Evolutionary conservation across 2,329 filamentous ascomycete genomes (phyloP), one percentile per base, ranked within the genome.

Genomic region (Cladosporium colombiae): DNA sequence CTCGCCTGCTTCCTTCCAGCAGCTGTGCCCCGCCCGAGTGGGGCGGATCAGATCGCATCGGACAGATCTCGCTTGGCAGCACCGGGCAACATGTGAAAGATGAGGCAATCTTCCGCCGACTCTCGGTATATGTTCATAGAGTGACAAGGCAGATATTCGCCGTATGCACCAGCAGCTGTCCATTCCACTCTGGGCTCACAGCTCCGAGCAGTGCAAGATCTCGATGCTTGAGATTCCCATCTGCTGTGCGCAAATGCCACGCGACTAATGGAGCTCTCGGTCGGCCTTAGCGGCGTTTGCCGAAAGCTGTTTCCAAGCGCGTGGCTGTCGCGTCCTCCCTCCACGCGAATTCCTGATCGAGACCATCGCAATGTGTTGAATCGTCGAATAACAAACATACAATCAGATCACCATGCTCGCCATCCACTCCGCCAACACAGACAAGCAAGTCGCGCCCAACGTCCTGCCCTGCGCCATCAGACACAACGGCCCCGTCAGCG

Each of bases 401-500:
- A 40, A 33, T 5, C 21, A 52, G 10, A 25, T 18, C n/a, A 55
- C 7, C 53, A 85, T 84, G 82, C 76, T 84, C 29, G 74, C 82
- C 52, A 78, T 84, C 46, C 75, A 78, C 35, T 59, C 74, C 59
- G 59, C 74, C 37, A 8, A 11, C 33, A 64, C 67, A 18, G 62
- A 69, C 4, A 67, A 66, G 18, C 82, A 82, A 66, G 81, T 82
- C 64, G 86, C 82, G 0, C 86, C 89, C 4, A 89, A 97, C 73
- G 80, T 97, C 23, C 83, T 97, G 16, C 93, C 93, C 3, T 95
- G 91, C 73, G 86, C 87, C 64, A 87, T 97, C 74, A 85, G 93
- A 72, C 89, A 96, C 77, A 87, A 91, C 71, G 93, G 93, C 1
- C 83, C 88, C 1, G 82, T 94, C 63, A 85, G 88, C 60, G 81